A percentile compares a stretch with the other conserved stretches of the same genome.
Conservation (phyloP, 306 rosid species). For the Carpinus fangiana region DNA sequence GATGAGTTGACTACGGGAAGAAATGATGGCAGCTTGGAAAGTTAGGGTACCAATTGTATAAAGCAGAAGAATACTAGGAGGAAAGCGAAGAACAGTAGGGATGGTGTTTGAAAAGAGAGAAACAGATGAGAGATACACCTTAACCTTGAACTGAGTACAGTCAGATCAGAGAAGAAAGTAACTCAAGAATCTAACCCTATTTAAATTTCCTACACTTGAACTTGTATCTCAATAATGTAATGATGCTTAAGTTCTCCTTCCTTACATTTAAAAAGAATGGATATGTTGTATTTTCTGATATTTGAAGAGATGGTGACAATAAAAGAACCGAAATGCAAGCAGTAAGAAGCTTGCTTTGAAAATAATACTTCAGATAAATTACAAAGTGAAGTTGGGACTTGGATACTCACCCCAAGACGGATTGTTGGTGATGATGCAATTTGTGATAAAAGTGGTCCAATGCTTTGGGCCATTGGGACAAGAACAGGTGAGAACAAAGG, state of each 20-base stretch:
- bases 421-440: slow-evolving; percentile 86
- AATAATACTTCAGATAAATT: background rate
- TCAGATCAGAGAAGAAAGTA: background rate
- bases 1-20: background rate
- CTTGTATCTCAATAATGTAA: background rate
- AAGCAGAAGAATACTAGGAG: background rate
- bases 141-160: background rate
- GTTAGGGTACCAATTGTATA: background rate
- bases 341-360: background rate
- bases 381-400: slow-evolving; percentile 15
- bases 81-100: background rate
- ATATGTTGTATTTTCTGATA: background rate
- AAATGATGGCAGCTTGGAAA: background rate
- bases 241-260: background rate
- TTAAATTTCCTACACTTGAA: background rate
- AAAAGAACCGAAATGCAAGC: slow-evolving; percentile 1
- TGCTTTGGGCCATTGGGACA: slow-evolving; percentile 88
- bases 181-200: background rate
- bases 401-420: slow-evolving; percentile 83
- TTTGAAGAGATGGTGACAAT: slow-evolving; percentile 4
- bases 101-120: background rate
- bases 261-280: background rate
- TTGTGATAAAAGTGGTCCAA: slow-evolving; percentile 92
- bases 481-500: slow-evolving; percentile 95
- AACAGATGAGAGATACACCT: background rate